Percentiles rank a stretch among this genome's conserved stretches.
Evolutionary conservation across 805 yeast species (phyloP).

Genomic region (Candida xyloterini): DNA sequence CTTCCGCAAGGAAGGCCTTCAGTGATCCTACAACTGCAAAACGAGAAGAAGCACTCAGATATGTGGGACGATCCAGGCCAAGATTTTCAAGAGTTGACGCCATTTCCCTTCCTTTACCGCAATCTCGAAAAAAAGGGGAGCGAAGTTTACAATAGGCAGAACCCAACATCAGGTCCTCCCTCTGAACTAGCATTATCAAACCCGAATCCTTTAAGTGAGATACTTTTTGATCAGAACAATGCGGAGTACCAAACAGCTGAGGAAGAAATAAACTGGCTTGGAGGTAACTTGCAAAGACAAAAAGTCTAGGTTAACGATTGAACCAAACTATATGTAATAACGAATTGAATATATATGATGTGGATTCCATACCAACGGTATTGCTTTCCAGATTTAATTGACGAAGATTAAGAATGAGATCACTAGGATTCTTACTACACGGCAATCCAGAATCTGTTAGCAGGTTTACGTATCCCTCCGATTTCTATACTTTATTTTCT

Average conservation of each 20-base stretch:
- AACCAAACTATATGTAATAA: background rate
- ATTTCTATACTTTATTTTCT: too few species aligned
- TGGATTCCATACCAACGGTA: too few species aligned
- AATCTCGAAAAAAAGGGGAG: too few species aligned
- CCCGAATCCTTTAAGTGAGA: background rate
- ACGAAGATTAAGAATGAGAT: too few species aligned
- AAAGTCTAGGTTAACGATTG: slow-evolving; percentile 6
- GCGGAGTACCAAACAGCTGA: slow-evolving; percentile 12
- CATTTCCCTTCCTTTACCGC: background rate
- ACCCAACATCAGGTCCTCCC: background rate
- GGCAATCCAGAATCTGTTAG: too few species aligned
- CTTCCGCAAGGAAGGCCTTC: too few species aligned
- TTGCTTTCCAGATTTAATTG: too few species aligned
- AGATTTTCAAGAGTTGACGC: background rate
- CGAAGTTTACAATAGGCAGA: background rate
- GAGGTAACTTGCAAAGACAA: slow-evolving; percentile 21
- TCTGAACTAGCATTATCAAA: background rate
- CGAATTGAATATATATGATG: too few species aligned
- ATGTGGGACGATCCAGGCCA: background rate
- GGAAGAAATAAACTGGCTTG: slow-evolving; percentile 26
- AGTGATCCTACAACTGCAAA: too few species aligned
- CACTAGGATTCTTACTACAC: too few species aligned
- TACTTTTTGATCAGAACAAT: background rate
- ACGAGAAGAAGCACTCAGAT: too few species aligned
- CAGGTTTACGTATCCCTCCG: too few species aligned